phyloP scores from a whole-genome alignment of 164 flowering plant species.

The Magnolia sinica region DNA sequence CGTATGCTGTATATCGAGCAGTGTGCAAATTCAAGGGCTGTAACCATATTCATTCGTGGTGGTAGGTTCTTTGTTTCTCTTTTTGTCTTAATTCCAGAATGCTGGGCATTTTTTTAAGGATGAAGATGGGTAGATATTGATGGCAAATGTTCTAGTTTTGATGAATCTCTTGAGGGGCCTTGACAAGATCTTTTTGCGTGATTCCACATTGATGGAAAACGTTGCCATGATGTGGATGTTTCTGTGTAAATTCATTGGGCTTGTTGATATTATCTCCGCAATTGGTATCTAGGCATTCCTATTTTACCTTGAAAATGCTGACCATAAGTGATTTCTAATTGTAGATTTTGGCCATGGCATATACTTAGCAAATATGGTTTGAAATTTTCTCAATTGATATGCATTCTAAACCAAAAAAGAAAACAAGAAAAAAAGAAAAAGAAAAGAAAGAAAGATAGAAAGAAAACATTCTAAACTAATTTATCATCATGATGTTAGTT shows the following conservation, averaged over 20 bases:
- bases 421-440: no score
- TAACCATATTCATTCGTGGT: constrained; percentile 84
- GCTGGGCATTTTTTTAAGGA: not conserved
- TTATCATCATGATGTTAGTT: no score
- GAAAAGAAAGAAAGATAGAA: no score
- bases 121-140: not conserved
- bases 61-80: constrained; percentile 41
- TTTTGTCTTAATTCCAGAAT: not conserved
- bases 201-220: no score
- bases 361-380: not conserved
- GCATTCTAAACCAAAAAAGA: not conserved
- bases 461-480: no score
- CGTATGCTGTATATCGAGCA: constrained; percentile 95
- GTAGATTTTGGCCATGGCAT: not conserved
- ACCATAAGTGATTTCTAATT: not conserved
- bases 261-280: not conserved
- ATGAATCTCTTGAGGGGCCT: no score
- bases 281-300: not conserved
- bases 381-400: not conserved
- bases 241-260: not conserved
- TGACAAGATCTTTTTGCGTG: no score
- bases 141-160: not conserved
- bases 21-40: constrained; percentile 96
- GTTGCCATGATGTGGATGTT: no score
- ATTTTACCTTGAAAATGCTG: not conserved